Evolutionary conservation across 1,284 basidiomycete species (phyloP), one percentile per base, ranked within the genome.

Genomic region (Microstroma glucosiphilum): DNA sequence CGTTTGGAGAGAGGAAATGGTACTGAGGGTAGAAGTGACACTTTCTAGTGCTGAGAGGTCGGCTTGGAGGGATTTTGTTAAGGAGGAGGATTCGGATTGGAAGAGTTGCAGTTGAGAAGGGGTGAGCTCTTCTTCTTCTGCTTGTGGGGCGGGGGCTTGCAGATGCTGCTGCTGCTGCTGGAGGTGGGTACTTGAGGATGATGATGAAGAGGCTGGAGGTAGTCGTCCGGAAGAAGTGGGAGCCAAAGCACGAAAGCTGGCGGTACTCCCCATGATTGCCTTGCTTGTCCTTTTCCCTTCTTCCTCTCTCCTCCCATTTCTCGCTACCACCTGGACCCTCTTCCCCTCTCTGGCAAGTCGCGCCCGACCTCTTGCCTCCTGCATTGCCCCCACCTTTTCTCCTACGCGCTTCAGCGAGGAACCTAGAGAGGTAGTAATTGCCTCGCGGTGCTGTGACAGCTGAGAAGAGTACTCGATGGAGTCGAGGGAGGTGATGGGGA

Each of bases 11-110:
- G 19, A 19, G 25, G n/a, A 15, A 26, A 54, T 54, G 21, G 51
- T 54, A 23, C 13, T 15, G 51, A 54, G 51, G 17, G 51, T 54
- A 6, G 17, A 19, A 19, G 15, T 13, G 19, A 54, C 51, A 21
- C 21, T 23, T 54, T 54, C 51, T 54, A 54, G 21, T 6, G 51
- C 51, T 6, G 51, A 19, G 51, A 54, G 51, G 51, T 54, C 51
- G 3, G 51, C n/a, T 25, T 54, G 51, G 25, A 54, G 51, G 51
- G 51, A 23, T 54, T 26, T 21, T 19, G 51, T 25, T 17, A 54
- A 21, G 15, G 51, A 19, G 15, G 51, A 54, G 51, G 51, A 54
- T 21, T 54, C 51, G 21, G 51, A 54, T 15, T 19, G 21, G 26
- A 54, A 54, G 51, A 54, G 51, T 25, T 54, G 51, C 51, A 54